Conservation (phyloP, 2,329 filamentous ascomycete genomes). For the Huntiella moniliformis region DNA sequence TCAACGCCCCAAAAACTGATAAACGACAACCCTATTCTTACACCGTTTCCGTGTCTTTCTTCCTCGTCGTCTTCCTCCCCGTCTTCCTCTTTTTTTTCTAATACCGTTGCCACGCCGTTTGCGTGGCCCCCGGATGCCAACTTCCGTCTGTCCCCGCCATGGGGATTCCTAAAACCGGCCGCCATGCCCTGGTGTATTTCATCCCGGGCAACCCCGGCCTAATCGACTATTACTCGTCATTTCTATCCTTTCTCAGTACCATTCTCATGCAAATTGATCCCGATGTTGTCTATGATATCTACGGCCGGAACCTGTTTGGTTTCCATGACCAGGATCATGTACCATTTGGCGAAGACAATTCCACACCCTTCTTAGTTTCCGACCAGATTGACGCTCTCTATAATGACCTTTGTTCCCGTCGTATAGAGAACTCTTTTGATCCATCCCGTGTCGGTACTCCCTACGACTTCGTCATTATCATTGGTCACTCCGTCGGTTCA, state of each 20-base stretch:
- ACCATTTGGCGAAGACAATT: slow-evolving; percentile 22
- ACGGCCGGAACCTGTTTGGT: slow-evolving; percentile 38
- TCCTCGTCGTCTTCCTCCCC: too few species aligned
- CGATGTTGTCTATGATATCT: slow-evolving; percentile 30
- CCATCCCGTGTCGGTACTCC: slow-evolving; percentile 18
- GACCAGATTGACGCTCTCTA: slow-evolving; percentile 31
- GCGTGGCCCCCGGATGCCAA: slow-evolving; percentile 10
- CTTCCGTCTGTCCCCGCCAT: slow-evolving; percentile 15
- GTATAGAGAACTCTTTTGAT: slow-evolving; percentile 15
- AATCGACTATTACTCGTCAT: slow-evolving; percentile 52
- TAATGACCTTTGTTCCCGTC: slow-evolving; percentile 19
- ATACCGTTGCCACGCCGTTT: slow-evolving; percentile 6
- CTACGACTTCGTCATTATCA: slow-evolving; percentile 43
- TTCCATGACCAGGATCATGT: slow-evolving; percentile 35
- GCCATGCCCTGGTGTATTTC: slow-evolving; percentile 44
- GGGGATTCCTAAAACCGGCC: slow-evolving; percentile 12
- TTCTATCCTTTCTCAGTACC: slow-evolving; percentile 38
- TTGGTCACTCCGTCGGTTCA: slow-evolving; percentile 57
- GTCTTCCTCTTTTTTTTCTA: not conserved
- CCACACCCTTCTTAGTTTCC: slow-evolving; percentile 32
- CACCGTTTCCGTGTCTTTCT: too few species aligned
- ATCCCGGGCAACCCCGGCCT: slow-evolving; percentile 62
- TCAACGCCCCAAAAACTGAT: too few species aligned
- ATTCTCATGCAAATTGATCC: slow-evolving; percentile 28
- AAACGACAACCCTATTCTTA: too few species aligned